Evolutionary conservation across 129 eudicot species (phyloP), one percentile per base, ranked within the genome.

Genomic region (Flaveria trinervia): DNA sequence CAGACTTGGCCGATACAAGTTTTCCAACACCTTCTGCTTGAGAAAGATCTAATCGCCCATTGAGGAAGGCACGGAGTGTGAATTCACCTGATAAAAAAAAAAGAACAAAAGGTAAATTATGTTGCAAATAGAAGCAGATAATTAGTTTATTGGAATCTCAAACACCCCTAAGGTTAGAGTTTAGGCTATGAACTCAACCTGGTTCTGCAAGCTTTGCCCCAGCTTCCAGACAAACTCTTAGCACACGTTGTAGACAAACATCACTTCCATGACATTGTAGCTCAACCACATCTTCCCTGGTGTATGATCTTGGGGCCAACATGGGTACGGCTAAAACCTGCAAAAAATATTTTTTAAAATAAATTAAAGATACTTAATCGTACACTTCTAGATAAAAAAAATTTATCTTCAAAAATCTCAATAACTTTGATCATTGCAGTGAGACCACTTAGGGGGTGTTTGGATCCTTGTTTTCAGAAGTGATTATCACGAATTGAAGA

Each of bases 121-220:
- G 45, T 51, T 51, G 52, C 56, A 23, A 48, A 65, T 56, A 18
- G 62, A 18, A 56, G 62, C 62, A n/a, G 25, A 17, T n/a, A 54
- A n/a, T 6, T 10, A 17, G 11, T 54, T 5, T 54, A 54, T 54
- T 17, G 22, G 23, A 54, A n/a, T 16, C 68, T 20, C 44, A 62
- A 28, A 62, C 67, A 62, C 45, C n/a, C 18, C 45, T 62, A 62
- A 0, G 39, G 41, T 46, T 48, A n/a, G n/a, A 14, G 41, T 62
- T 62, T 11, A 2, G 18, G 66, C 4, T 68, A 69, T 43, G 9
- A 72, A 64, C 26, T 77, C 33, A 68, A 94, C 99, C 99, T 87
- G 99, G 97, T 72, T 94, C 96, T 2, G 99, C 99, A 84, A 91
- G 96, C 71, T 86, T 89, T 15, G 99, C 99, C 25, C 99, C 99